Percentiles rank a stretch among this genome's conserved stretches.
Conservation (phyloP, 2,329 filamentous ascomycete species). For the Samsoniella hepiali region DNA sequence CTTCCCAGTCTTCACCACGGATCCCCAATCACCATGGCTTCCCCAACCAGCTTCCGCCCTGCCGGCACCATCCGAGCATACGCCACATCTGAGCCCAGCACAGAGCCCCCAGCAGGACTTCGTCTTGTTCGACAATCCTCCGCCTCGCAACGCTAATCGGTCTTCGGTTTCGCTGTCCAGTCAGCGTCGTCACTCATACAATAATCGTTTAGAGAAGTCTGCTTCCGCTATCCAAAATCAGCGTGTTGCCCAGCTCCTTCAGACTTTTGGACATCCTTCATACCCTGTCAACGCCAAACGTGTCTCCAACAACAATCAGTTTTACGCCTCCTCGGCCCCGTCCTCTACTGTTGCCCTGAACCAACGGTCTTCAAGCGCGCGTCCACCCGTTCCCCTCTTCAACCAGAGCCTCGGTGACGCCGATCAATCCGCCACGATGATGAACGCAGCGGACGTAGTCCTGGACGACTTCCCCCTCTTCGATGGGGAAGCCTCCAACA, state of each 20-base stretch:
- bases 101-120: constrained; percentile 64
- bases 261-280: constrained; percentile 54
- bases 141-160: constrained; percentile 36
- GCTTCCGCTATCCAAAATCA: constrained; percentile 50
- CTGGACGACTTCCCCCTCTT: constrained; percentile 58
- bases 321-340: constrained; percentile 66
- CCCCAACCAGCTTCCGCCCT: constrained; percentile 63
- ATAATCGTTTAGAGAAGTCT: constrained; percentile 43
- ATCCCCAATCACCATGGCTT: constrained; percentile 78
- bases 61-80: constrained; percentile 60
- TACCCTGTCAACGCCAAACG: constrained; percentile 54
- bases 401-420: constrained; percentile 55
- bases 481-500: constrained; percentile 46
- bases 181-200: constrained; percentile 46
- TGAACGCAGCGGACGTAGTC: constrained; percentile 52
- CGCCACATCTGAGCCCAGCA: constrained; percentile 50
- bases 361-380: constrained; percentile 48
- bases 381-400: constrained; percentile 72
- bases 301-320: constrained; percentile 58
- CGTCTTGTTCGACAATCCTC: constrained; percentile 66
- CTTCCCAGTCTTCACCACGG: constrained; percentile 77
- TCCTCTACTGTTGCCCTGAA: constrained; percentile 58
- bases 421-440: constrained; percentile 44
- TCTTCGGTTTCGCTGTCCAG: constrained; percentile 38
- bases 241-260: constrained; percentile 57